Evolutionary conservation across 306 rosid genomes (phyloP), one percentile per base, ranked within the genome.

Genomic region (Betula pendula): DNA sequence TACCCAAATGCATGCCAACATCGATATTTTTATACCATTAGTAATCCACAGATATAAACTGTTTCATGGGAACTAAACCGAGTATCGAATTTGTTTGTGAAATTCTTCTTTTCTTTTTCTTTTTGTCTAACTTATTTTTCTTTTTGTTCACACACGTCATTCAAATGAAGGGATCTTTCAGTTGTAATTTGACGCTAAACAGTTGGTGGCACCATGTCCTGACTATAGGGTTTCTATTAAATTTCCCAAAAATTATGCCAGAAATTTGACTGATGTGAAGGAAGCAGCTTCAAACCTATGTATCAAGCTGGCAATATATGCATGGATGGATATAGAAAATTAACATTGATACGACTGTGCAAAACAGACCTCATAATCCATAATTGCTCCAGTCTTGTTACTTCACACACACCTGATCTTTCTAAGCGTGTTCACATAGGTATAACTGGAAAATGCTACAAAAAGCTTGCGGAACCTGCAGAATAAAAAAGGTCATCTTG

Each of bases 361-460:
- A 1, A 6, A 38, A 38, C 6, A 38, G 42, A 38, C 42, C 42
- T 38, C 42, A 38, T 38, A 38, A 38, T 56, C 25, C 79, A 49
- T 49, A 45, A 12, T 51, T 25, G 20, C 47, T 63, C 76, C 62
- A 19, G 13, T 49, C 40, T 3, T 45, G 71, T 35, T 71, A 71
- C 74, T 53, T 87, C 77, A 8, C 45, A n/a, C 50, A 15, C 24
- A 74, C 59, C 77, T 20, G 31, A 87, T 81, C 87, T 76, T 88
- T 81, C 81, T 85, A 19, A 89, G 93, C 3, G 94, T 87, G 87
- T 94, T 91, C 85, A 89, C 86, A 60, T 92, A 92, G 11, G 96
- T 90, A 75, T 90, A 94, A 81, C 98, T 94, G 19, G 98, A 94
- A 84, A 90, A 82, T 35, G 88, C 74, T 3, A 94, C 93, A 74